Base-by-base conservation (phyloP, 129 eudicot genomes). In the Flaveria sonorensis region DNA sequence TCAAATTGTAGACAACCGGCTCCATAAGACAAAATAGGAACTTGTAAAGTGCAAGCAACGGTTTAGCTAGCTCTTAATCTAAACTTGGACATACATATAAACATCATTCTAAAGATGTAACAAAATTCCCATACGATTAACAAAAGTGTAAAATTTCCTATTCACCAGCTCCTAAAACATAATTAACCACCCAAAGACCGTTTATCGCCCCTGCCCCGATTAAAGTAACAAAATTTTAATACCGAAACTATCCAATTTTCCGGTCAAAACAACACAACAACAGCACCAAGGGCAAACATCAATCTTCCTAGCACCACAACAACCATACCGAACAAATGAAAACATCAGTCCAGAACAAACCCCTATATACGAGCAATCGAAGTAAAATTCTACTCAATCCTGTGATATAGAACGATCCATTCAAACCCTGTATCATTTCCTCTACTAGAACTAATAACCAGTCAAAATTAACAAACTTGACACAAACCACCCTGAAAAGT, bases 401-500 rank as follows among this genome's bases (percentile, higher is more conserved):
- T 32, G 19, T 36, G 6, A 61, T 63, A 40, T 36, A 8, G 68
- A 50, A 66, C 4, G 2, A 1, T 20, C 20, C 72, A 48, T 32
- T 46, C 46, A 50, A 76, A 48, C 21, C 62, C 53, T 63, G 4
- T 69, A 69, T 50, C 13, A 78, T 47, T 57, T 61, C 46, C 40
- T 36, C 40, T 0, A 0, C 40, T 36, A 36, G 40, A 36, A 36
- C 7, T 6, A 36, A 36, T 36, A 36, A 36, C 40, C 5, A 6
- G 40, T 36, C 6, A 60, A 60, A 71, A 15, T 19, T 48, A 60
- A 60, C 48, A 30, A 70, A 78, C 70, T 46, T 1, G 19, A 77
- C 1, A 42, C 11, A 36, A 68, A 77, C n/a, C n/a, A 53, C 74
- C 74, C 24, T 43, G 18, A 47, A 65, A 79, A 74, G 78, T 79